Base-by-base conservation (phyloP, 805 yeast species). In the Lipomyces sp. region DNA sequence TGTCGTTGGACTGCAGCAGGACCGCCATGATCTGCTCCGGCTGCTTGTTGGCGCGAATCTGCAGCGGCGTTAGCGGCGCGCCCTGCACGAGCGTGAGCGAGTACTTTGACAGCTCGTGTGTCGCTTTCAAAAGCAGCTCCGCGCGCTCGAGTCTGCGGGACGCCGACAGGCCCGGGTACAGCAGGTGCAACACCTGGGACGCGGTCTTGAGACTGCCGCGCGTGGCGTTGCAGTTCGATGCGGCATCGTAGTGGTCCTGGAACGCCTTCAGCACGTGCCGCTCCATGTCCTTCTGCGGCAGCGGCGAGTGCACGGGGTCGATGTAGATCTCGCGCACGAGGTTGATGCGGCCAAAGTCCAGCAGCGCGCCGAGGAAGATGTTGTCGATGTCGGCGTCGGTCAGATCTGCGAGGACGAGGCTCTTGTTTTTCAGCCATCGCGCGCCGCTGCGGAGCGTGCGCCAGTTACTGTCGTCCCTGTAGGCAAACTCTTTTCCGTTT, bases 141-240 rank as follows among this genome's bases (percentile, higher is more conserved):
- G 68, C 65, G 16, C 45, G 45, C 24, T 46, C 35, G 10, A 54
- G 57, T 14, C 53, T 45, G 2, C 39, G 51, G 5, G 61, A 37
- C 2, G 44, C 29, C 2, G 39, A 28, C 22, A 43, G 19, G 8
- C 38, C 22, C 24, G 48, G 46, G 24, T 54, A 50, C 6, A 63
- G 43, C 23, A 65, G 28, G 7, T 47, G 57, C 23, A 65, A 54
- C 57, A 55, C 43, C 58, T 62, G 21, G 24, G 61, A 54, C 0
- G 76, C 76, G 34, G 69, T 69, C 28, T 61, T 62, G 63, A 76
- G 65, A 19, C 70, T 71, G 4, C 75, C 75, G 46, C 73, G 63
- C 3, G 66, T 57, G 24, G 63, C 61, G 23, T 68, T 64, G 4
- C 78, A 75, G 56, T 70, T 74, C 1, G 76, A 61, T 0, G 79